These are phyloP conservation scores for Arabidopsis hybrid DNA, from an alignment of 441 rosid genomes.

Conservation along the genomic window DNA sequence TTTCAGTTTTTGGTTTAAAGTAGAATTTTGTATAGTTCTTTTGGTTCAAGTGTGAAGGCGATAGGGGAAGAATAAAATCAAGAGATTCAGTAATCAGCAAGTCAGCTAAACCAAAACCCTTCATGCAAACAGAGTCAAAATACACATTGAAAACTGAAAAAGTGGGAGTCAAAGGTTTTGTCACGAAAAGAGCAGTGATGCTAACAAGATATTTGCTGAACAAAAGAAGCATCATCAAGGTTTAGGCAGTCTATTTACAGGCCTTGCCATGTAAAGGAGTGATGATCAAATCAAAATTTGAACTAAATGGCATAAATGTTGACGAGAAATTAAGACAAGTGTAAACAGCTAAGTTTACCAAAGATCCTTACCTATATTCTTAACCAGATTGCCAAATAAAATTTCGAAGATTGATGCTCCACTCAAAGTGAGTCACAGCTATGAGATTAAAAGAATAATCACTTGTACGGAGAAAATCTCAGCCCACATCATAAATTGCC, in stretches of 20 bases:
- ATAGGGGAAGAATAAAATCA: neutral
- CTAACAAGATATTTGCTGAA: neutral
- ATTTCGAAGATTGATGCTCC: too few species aligned
- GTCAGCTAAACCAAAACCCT: neutral
- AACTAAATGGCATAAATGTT: neutral
- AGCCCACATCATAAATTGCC: neutral
- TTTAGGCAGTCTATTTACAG: neutral
- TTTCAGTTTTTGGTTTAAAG: neutral
- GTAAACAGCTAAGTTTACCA: too few species aligned
- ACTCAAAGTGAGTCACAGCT: too few species aligned
- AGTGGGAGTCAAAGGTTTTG: neutral
- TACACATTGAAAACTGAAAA: neutral
- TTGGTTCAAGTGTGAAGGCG: neutral
- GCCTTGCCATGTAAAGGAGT: neutral
- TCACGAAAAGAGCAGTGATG: too few species aligned
- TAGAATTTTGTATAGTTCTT: neutral
- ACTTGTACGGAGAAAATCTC: neutral
- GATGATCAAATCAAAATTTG: neutral
- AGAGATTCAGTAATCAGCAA: neutral
- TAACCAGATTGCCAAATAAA: too few species aligned
- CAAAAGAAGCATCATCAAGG: slow-evolving; percentile 9
- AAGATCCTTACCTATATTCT: too few species aligned
- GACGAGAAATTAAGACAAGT: neutral
- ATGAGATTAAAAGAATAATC: neutral
- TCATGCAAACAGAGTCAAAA: neutral